phyloP scores from a whole-genome alignment of 140 eudicot species.

The Flaveria floridana region DNA sequence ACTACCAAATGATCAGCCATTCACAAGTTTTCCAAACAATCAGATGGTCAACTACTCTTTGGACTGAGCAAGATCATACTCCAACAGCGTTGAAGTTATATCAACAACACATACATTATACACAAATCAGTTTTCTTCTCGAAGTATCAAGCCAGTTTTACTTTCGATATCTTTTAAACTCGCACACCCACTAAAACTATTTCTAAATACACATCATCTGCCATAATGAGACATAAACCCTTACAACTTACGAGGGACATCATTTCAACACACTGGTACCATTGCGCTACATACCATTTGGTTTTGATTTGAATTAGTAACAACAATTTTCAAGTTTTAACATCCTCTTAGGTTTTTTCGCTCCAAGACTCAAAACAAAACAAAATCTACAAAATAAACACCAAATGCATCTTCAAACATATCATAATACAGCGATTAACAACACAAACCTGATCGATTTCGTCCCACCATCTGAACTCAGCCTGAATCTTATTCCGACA shows the following conservation, averaged over 20 bases:
- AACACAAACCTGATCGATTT: slow-evolving; percentile 72
- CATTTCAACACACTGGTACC: no score
- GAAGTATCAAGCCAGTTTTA: no score
- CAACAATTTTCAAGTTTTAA: no score
- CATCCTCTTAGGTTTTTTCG: background rate
- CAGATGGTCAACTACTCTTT: background rate
- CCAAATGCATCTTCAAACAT: background rate
- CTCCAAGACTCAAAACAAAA: background rate
- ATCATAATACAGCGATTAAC: background rate
- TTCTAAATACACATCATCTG: no score
- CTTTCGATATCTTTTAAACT: no score
- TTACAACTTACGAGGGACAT: no score
- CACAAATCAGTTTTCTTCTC: no score
- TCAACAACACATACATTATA: background rate
- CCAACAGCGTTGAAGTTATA: background rate
- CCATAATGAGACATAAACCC: no score
- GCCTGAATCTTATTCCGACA: slow-evolving; percentile 63
- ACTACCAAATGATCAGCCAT: background rate
- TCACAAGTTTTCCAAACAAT: background rate
- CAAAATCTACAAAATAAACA: background rate
- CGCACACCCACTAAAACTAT: no score
- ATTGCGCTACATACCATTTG: no score
- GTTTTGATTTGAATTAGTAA: no score
- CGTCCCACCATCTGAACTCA: slow-evolving; percentile 89
- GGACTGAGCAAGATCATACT: background rate